Conservation (phyloP, 108 stramenopile species). For the Nitzschia palea region DNA sequence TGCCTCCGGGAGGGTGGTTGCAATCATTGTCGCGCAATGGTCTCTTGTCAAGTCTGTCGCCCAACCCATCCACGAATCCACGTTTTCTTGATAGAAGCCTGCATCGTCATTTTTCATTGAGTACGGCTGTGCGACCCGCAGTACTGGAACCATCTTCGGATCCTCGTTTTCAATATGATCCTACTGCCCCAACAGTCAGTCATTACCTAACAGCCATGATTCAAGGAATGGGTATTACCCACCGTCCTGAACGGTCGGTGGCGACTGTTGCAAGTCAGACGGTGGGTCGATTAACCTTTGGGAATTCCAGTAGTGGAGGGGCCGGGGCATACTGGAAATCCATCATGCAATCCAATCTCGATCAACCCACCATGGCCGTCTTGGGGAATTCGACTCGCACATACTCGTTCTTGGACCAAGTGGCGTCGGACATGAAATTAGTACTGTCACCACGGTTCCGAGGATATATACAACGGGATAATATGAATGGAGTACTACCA, state of each 20-base stretch:
- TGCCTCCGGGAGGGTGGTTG: slow-evolving; percentile 66
- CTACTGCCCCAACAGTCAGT: not conserved
- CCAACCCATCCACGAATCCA: slow-evolving; percentile 1
- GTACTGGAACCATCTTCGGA: not conserved
- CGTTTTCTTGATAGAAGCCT: slow-evolving; percentile 41
- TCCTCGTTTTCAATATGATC: slow-evolving; percentile 1
- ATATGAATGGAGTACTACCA: slow-evolving; percentile 62
- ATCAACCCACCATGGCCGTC: slow-evolving; percentile 44
- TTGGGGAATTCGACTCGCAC: slow-evolving; percentile 70
- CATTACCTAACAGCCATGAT: slow-evolving; percentile 48
- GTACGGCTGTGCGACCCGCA: slow-evolving; percentile 58
- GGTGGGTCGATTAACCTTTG: slow-evolving; percentile 45
- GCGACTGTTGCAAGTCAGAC: slow-evolving; percentile 55
- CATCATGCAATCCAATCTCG: not conserved
- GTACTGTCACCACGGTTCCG: slow-evolving; percentile 45
- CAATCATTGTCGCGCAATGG: slow-evolving; percentile 28
- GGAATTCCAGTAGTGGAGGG: slow-evolving; percentile 14
- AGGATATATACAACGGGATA: slow-evolving; percentile 67
- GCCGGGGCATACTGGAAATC: slow-evolving; percentile 72
- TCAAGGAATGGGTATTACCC: slow-evolving; percentile 71
- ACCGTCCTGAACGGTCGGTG: slow-evolving; percentile 66
- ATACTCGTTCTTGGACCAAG: slow-evolving; percentile 41
- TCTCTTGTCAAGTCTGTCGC: slow-evolving; percentile 52
- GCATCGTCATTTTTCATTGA: slow-evolving; percentile 74
- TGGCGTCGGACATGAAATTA: slow-evolving; percentile 48